A percentile compares a stretch with the other conserved stretches of the same genome.
Conservation (phyloP, 768 basidiomycete species). For the Gautieria morchelliformis region DNA sequence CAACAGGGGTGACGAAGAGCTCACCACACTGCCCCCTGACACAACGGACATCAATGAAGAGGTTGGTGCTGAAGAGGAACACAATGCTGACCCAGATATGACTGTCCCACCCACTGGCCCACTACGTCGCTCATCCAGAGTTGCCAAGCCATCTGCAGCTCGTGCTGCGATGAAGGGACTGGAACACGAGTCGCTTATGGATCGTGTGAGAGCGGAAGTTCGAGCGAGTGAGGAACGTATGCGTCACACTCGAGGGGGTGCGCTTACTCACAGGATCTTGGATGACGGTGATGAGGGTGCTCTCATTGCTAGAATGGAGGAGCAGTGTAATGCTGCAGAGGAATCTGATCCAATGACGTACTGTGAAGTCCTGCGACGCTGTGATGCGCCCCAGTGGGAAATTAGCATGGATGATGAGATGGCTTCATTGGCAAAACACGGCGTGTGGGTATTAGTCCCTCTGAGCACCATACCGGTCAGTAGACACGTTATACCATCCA, state of each 20-base stretch:
- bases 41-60: too few relatives aligned
- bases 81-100: too few relatives aligned
- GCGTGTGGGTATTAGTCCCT: conserved; percentile 15
- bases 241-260: conserved; percentile 4
- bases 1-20: too few relatives aligned
- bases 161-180: conserved; percentile 8
- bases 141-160: conserved; percentile 4
- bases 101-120: too few relatives aligned
- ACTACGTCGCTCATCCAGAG: neutral
- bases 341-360: conserved; percentile 13
- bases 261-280: neutral
- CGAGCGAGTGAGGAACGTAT: neutral
- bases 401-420: conserved; percentile 17
- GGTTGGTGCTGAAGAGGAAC: too few relatives aligned
- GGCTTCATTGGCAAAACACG: conserved; percentile 9
- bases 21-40: too few relatives aligned
- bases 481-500: conserved; percentile 15
- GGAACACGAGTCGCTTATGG: neutral
- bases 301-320: conserved; percentile 1
- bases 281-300: conserved; percentile 10
- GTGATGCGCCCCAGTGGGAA: conserved; percentile 14
- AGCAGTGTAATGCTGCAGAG: conserved; percentile 9
- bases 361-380: conserved; percentile 14
- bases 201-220: conserved; percentile 5
- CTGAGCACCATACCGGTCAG: conserved; percentile 14